These are phyloP conservation scores for Vinca major DNA, from an alignment of 305 asterid genomes.

Conservation along the genomic window DNA sequence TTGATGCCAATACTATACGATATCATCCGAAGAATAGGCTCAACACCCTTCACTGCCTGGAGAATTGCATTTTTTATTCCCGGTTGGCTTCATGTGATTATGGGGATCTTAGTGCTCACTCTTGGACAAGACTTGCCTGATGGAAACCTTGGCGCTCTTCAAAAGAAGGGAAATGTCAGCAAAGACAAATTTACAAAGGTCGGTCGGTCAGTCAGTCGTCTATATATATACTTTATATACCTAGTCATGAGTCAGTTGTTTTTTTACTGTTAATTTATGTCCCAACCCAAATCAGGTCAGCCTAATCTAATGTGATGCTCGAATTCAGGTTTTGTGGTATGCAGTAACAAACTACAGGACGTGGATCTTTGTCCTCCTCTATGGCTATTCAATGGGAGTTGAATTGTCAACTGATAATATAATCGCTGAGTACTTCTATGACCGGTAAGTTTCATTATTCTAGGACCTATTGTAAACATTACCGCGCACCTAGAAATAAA, in stretches of 20 bases:
- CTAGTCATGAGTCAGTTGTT: neutral
- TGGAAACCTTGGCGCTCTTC: slow-evolving; percentile 18
- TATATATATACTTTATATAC: neutral
- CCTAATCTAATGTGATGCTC: neutral
- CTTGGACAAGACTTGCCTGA: slow-evolving; percentile 29
- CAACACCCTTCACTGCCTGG: slow-evolving; percentile 23
- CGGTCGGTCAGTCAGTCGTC: too few species aligned
- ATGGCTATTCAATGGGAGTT: slow-evolving; percentile 25
- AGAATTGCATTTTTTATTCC: slow-evolving; percentile 25
- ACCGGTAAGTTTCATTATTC: slow-evolving; percentile 10
- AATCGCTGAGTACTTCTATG: slow-evolving; percentile 20
- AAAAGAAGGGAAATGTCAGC: slow-evolving; percentile 18
- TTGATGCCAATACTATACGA: slow-evolving; percentile 21
- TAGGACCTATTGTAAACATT: too few species aligned
- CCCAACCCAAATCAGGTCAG: neutral
- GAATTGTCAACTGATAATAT: slow-evolving; percentile 20
- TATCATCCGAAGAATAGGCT: slow-evolving; percentile 9
- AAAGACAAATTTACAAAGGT: slow-evolving; percentile 15
- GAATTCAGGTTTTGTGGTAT: slow-evolving; percentile 14
- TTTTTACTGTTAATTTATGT: too few species aligned
- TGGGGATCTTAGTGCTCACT: slow-evolving; percentile 21
- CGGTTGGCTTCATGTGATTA: slow-evolving; percentile 21
- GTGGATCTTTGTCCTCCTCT: slow-evolving; percentile 20
- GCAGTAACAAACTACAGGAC: slow-evolving; percentile 25
- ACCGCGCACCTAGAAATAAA: neutral